These are phyloP conservation scores for Rhizophora apiculata DNA, from an alignment of 345 rosid genomes.

Conservation along the genomic window DNA sequence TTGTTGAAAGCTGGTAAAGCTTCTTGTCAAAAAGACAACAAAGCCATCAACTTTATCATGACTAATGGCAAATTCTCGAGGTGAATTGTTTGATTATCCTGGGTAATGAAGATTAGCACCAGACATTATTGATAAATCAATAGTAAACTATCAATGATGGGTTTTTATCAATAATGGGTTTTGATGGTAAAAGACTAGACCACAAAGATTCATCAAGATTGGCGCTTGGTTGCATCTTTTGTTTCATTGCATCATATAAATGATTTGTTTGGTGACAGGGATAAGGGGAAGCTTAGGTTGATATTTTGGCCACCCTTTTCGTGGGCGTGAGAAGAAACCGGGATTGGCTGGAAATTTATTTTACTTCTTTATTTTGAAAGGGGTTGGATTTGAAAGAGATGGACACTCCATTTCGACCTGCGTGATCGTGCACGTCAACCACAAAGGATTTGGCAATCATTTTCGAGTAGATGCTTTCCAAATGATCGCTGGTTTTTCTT, in stretches of 20 bases:
- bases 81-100: slow-evolving; percentile 2
- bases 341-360: no score
- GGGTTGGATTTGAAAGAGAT: not conserved
- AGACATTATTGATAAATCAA: not conserved
- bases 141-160: not conserved
- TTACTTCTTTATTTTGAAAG: no score
- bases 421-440: not conserved
- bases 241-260: not conserved
- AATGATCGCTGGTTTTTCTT: not conserved
- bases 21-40: not conserved
- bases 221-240: not conserved
- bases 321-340: no score
- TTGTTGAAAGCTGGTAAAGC: not conserved
- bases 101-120: not conserved
- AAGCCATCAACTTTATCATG: slow-evolving; percentile 6
- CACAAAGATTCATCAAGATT: not conserved
- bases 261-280: not conserved
- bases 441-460: not conserved
- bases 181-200: not conserved
- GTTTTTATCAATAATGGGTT: not conserved
- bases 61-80: slow-evolving; percentile 2
- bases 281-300: not conserved
- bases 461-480: not conserved
- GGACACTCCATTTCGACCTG: not conserved
- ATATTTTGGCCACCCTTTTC: not conserved